Evolutionary conservation across 768 basidiomycete genomes (phyloP), one percentile per base, ranked within the genome.

Genomic region (Rhizopogon vesiculosus): DNA sequence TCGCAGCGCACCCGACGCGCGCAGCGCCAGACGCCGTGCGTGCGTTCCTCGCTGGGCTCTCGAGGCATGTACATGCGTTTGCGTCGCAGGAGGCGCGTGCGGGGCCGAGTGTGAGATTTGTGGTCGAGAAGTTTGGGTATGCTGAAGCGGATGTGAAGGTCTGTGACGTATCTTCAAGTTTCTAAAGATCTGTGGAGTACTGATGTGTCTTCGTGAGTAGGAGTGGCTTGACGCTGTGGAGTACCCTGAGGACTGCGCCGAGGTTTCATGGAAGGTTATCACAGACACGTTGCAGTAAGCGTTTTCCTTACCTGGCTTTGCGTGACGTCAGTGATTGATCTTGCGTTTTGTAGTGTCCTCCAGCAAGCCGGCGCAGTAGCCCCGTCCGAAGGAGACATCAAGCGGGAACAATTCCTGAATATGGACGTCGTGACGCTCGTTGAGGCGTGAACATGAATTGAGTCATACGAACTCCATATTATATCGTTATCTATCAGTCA

Each of bases 211-310:
- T 9, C 53, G 40, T 50, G 16, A 41, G n/a, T 41, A 89, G 90
- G 85, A 85, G 19, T 96, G 93, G 94, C 74, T 95, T 60, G 74
- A 79, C 63, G 89, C 88, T 5, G 93, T 95, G 18, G 75, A 73
- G 3, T 96, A 93, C 68, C 85, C 91, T 3, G 59, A 75, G 10
- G 79, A 86, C 63, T 88, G 91, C 61, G 69, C 76, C 1, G 74
- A 71, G 38, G 86, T 95, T 44, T 80, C 87, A 7, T 72, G 69
- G n/a, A 69, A 79, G 31, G 85, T 92, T 15, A 78, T 96, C 13
- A 66, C 68, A 6, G 79, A 89, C 41, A 94, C 93, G 0, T 71
- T 95, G 7, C 74, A 74, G 91, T 90, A 66, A 25, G 25, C 25
- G 25, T 25, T 25, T 25, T 25, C 25, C 25, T 45, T 45, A 53